phyloP scores from a whole-genome alignment of 2,329 filamentous ascomycete genomes.

The Ambrosiella cleistominuta region DNA sequence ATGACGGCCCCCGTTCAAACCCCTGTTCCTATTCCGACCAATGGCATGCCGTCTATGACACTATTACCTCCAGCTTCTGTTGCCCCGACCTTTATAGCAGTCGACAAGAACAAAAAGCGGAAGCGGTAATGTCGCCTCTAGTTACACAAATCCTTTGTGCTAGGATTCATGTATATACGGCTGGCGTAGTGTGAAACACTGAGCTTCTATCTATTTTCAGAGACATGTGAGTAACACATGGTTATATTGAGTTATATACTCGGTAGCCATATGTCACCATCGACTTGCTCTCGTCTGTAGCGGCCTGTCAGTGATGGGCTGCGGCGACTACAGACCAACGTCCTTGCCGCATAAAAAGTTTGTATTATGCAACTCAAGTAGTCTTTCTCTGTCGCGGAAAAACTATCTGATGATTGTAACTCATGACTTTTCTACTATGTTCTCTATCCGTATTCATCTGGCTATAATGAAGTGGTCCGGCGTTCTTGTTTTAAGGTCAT shows the following conservation, averaged over 20 bases:
- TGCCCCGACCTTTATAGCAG: slow-evolving; percentile 18
- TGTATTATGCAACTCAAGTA: background rate
- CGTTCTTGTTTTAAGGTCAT: slow-evolving; percentile 1
- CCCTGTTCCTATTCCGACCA: slow-evolving; percentile 10
- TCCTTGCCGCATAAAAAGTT: slow-evolving; percentile 1
- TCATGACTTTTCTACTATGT: background rate
- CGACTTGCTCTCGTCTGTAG: background rate
- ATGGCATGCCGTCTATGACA: slow-evolving; percentile 13
- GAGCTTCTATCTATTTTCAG: background rate
- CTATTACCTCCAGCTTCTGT: slow-evolving; percentile 30
- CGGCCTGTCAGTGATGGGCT: background rate
- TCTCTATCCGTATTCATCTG: background rate
- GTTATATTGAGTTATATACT: background rate
- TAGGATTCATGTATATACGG: background rate
- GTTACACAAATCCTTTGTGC: background rate
- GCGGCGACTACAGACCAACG: background rate
- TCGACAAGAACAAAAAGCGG: slow-evolving; percentile 44
- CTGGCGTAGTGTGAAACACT: background rate
- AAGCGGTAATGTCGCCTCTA: slow-evolving; percentile 29
- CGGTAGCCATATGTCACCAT: background rate
- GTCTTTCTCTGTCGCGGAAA: background rate
- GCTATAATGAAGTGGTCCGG: background rate
- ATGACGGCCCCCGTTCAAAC: slow-evolving; percentile 17
- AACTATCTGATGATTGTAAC: background rate
- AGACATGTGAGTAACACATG: background rate